These are phyloP conservation scores for Cystobasidium sp. DNA, from an alignment of 1,284 basidiomycete genomes.

Conservation along the genomic window DNA sequence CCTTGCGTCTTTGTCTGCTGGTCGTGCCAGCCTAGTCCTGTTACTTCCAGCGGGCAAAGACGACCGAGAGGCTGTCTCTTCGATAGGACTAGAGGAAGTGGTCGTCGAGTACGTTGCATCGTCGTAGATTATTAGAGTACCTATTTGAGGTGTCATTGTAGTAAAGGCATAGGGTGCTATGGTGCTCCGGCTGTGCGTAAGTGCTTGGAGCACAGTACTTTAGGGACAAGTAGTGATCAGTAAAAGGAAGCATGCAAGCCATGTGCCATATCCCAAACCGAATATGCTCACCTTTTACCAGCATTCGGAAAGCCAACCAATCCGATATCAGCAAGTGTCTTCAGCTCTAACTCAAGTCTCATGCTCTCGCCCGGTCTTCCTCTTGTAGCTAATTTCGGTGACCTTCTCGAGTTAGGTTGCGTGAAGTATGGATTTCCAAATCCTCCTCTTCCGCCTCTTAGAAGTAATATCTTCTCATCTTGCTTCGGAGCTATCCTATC, in stretches of 20 bases:
- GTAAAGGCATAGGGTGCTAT: slow-evolving; percentile 93
- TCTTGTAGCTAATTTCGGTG: slow-evolving; percentile 59
- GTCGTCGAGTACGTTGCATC: slow-evolving; percentile 69
- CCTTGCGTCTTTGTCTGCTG: slow-evolving; percentile 33
- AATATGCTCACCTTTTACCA: slow-evolving; percentile 59
- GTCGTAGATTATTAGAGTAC: slow-evolving; percentile 77
- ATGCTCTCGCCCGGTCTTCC: slow-evolving; percentile 81
- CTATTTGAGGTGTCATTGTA: slow-evolving; percentile 93
- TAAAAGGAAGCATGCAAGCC: slow-evolving; percentile 52
- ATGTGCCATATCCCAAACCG: too few relatives aligned
- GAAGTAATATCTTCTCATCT: slow-evolving; percentile 69
- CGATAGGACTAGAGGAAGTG: slow-evolving; percentile 15
- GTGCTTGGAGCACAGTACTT: slow-evolving; percentile 78
- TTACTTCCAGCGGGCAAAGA: slow-evolving; percentile 54
- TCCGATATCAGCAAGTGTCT: slow-evolving; percentile 90
- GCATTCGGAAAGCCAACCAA: slow-evolving; percentile 96
- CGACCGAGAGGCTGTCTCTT: slow-evolving; percentile 12
- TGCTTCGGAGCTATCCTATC: slow-evolving; percentile 40
- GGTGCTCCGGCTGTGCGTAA: slow-evolving; percentile 85
- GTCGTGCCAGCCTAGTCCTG: slow-evolving; percentile 6
- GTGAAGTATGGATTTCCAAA: slow-evolving; percentile 74
- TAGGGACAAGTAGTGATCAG: slow-evolving; percentile 65
- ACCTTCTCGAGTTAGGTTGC: slow-evolving; percentile 50
- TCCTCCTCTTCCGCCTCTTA: slow-evolving; percentile 80
- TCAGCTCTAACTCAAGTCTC: slow-evolving; percentile 88